Base-by-base conservation (phyloP, 192 early-diverging fungal genomes). In the Rhizophagus sp. region DNA sequence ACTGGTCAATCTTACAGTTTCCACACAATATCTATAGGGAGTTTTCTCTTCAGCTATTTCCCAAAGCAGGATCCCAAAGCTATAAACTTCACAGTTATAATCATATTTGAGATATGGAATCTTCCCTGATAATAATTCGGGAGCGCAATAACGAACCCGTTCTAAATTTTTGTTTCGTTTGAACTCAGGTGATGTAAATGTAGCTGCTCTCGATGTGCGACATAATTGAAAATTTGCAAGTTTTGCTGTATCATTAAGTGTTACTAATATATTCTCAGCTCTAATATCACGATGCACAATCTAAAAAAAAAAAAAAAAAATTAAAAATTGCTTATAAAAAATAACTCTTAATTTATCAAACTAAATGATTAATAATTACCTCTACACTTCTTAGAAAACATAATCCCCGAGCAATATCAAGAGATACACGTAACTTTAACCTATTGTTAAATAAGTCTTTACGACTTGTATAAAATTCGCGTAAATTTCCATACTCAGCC, bases 271-370 rank as follows among this genome's bases (percentile, higher is more conserved):
- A 69, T 78, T 78, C 52, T 27, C 25, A 22, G 65, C 67, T 30
- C 76, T 65, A 39, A 78, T 68, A 49, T 78, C 76, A 69, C 50
- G 65, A 50, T 78, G 76, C 1, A 78, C 19, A n/a, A 69, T 69
- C 15, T 17, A 41, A 41, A 41, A 41, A 39, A 34, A 34, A 39
- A 41, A 41, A 41, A 36, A 2, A 36, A 36, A 0, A 2, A 41
- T 34, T 10, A n/a, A 25, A 24, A 12, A 12, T 47, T 47, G 9
- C 11, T 47, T 12, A 47, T 0, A 47, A 12, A 47, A 47, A 47
- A 47, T 0, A 47, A 47, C 12, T 47, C 1, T 47, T 47, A 47
- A 47, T 47, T 12, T 2, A 47, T 12, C 11, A 47, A 47, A 47
- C 0, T 44, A 3, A 47, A 44, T 44, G 10, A 44, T 44, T 47